These are phyloP conservation scores for Ogataea wickerhamii DNA, from an alignment of 805 yeast genomes.

Conservation along the genomic window DNA sequence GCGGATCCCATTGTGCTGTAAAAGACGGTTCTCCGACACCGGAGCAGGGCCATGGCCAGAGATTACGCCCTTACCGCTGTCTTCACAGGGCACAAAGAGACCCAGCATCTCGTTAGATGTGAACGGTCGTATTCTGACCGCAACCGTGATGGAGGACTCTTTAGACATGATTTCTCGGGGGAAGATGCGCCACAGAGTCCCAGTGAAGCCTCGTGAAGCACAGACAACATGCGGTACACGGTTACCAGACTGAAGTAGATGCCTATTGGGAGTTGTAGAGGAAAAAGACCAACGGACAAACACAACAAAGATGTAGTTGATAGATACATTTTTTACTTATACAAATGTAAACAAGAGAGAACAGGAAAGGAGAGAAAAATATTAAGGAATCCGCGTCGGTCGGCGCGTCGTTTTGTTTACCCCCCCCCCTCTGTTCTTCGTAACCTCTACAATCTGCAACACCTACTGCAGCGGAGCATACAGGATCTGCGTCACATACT, in stretches of 20 bases:
- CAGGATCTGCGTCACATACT: conserved; percentile 86
- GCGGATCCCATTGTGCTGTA: conserved; percentile 45
- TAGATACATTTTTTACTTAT: no score
- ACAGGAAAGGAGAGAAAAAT: conserved; percentile 1
- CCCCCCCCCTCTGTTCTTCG: no score
- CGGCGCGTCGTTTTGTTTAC: conserved; percentile 7
- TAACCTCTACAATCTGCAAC: no score
- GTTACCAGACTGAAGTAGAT: no score
- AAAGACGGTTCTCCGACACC: conserved; percentile 15
- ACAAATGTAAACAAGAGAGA: conserved; percentile 15
- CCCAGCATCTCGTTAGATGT: conserved; percentile 48
- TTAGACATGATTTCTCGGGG: conserved; percentile 13
- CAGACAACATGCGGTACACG: no score
- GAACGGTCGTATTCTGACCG: conserved; percentile 84
- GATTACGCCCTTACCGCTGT: conserved; percentile 16
- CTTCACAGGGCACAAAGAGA: conserved; percentile 24
- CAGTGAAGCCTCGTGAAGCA: no score
- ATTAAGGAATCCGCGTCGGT: conserved; percentile 13
- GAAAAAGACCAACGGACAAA: no score
- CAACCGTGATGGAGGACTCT: conserved; percentile 64
- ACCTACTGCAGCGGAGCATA: conserved; percentile 79
- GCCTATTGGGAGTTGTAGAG: no score
- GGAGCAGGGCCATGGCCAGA: conserved; percentile 30
- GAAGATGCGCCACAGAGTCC: no score
- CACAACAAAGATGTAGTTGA: no score